phyloP scores from a whole-genome alignment of 148 eudicot species.

The Camellia granthamiana region DNA sequence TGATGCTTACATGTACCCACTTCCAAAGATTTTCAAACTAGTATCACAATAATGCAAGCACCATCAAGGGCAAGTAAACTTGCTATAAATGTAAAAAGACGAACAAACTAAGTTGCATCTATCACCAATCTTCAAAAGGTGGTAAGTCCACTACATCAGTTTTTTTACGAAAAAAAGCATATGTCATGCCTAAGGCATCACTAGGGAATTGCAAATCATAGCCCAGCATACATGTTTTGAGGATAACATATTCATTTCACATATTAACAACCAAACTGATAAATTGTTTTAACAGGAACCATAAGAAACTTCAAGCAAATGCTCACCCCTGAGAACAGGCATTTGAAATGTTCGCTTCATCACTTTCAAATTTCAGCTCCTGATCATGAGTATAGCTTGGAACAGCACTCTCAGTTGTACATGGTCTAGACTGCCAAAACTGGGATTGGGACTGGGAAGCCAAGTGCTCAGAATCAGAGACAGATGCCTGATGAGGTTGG shows the following conservation, averaged over 20 bases:
- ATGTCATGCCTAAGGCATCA: constrained; percentile 5
- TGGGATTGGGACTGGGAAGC: constrained; percentile 35
- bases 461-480: constrained; percentile 43
- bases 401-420: constrained; percentile 39
- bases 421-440: constrained; percentile 31
- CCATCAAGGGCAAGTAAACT: background rate
- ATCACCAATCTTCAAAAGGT: background rate
- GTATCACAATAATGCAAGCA: background rate
- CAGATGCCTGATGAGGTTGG: constrained; percentile 37
- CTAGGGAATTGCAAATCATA: constrained; percentile 12
- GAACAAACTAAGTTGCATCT: background rate
- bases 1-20: background rate
- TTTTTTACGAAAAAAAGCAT: background rate
- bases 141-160: constrained; percentile 1
- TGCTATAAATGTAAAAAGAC: background rate
- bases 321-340: constrained; percentile 81
- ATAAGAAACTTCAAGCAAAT: constrained; percentile 11
- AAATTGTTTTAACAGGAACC: background rate
- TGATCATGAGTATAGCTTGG: constrained; percentile 32
- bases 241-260: background rate
- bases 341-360: constrained; percentile 50
- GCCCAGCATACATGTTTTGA: background rate
- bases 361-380: constrained; percentile 38
- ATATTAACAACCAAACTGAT: background rate
- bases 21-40: background rate